Evolutionary conservation across 2,329 filamentous ascomycete species (phyloP), one percentile per base, ranked within the genome.

Genomic region (Arthroderma sp.): DNA sequence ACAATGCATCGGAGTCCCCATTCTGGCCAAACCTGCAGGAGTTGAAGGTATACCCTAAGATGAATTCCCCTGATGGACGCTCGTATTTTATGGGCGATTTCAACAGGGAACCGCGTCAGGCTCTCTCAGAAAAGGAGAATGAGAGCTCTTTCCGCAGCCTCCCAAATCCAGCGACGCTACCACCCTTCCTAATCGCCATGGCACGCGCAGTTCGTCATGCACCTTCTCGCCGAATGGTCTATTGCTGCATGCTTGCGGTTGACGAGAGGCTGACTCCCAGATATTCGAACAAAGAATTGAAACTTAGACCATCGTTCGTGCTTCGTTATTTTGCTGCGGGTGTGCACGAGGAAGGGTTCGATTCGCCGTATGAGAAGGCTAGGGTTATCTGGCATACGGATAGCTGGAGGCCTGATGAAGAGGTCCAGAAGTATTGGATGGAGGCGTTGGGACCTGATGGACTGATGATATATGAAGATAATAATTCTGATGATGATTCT

Each of bases 121-220:
- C 27, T 10, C 29, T 30, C 4, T 30, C 29, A 31, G 5, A 11
- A 9, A 38, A 10, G 5, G 22, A 40, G 6, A 29, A 28, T 28
- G 4, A 7, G 4, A 46, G 42, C 22, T 22, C n/a, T 5, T 46
- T 42, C 28, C 44, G 44, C 27, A 36, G 11, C 30, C 27, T 46
- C 10, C 44, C 38, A 5, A 32, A 36, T 10, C 38, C 44, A 29
- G 44, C 10, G 22, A 46, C 11, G 28, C 42, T 46, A 15, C 29
- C 42, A 15, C 44, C 44, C 10, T 28, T 46, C 6, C 38, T 46
- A 28, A 46, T 42, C 6, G 44, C 44, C 22, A 42, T 46, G 38
- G 44, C 44, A 29, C 22, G 8, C 6, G 44, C 39, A n/a, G 29
- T 40, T 10, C 44, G 44, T 29, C n/a, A 31, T 31, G 44, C 38